Evolutionary conservation across 225 moss, liverwort and hornwort species (phyloP).

Genomic region (Thuidium tamariscinum): DNA sequence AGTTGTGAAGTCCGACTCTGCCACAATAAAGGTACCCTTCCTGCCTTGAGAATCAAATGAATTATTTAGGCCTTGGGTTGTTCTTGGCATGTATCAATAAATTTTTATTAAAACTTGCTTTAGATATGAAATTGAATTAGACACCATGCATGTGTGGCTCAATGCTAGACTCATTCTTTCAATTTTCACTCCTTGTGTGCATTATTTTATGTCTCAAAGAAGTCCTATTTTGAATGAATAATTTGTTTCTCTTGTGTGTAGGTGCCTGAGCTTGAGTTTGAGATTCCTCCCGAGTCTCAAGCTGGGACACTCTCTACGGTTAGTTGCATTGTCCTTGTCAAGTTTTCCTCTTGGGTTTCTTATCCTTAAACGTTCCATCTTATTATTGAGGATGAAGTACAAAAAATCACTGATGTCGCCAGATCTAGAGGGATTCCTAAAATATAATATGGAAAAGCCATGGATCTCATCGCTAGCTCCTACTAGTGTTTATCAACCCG

Average conservation of each 20-base stretch:
- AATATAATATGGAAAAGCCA: not conserved
- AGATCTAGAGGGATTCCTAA: not conserved
- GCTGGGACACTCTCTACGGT: constrained; percentile 77
- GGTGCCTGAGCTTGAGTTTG: constrained; percentile 79
- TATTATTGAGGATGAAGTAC: not conserved
- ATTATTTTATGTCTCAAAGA: not conserved
- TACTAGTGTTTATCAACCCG: not conserved
- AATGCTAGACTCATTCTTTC: not conserved
- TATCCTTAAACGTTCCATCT: not conserved
- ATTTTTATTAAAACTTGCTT: not conserved
- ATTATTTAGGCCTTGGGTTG: not conserved
- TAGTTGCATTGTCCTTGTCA: not conserved
- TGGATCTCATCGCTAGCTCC: not conserved
- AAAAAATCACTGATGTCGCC: not conserved
- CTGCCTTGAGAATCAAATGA: not conserved
- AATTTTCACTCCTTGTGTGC: not conserved
- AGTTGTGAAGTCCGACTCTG: constrained; percentile 82
- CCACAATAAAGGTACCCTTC: constrained; percentile 54
- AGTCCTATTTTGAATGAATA: not conserved
- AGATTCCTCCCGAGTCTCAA: constrained; percentile 71
- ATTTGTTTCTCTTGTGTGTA: not conserved
- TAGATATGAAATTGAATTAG: not conserved
- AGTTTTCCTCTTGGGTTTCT: not conserved
- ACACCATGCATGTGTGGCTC: not conserved
- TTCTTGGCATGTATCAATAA: not conserved